These are phyloP conservation scores for Peronospora destructor DNA, from an alignment of 352 stramenopile genomes.

Conservation along the genomic window DNA sequence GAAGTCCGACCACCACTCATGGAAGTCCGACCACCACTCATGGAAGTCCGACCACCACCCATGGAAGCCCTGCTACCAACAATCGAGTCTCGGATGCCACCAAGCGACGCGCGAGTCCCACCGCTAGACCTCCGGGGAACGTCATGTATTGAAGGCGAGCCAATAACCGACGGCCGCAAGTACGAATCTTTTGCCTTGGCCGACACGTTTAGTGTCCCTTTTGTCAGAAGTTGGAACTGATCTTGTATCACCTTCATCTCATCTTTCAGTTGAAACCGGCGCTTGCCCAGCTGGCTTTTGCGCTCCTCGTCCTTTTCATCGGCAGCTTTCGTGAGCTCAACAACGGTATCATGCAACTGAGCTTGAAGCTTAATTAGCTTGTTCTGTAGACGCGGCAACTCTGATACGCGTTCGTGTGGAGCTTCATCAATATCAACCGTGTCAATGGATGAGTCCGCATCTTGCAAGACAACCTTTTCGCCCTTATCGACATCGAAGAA, in stretches of 20 bases:
- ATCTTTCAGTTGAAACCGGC: slow-evolving; percentile 58
- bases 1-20: slow-evolving; percentile 12
- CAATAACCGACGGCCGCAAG: slow-evolving; percentile 30
- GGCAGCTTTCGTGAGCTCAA: slow-evolving; percentile 49
- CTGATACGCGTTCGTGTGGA: slow-evolving; percentile 35
- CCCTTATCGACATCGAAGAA: slow-evolving; percentile 31
- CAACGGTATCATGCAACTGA: slow-evolving; percentile 56
- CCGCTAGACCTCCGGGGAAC: slow-evolving; percentile 17
- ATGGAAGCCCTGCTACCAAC: slow-evolving; percentile 21
- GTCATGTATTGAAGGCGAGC: slow-evolving; percentile 21
- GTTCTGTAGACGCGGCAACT: slow-evolving; percentile 36
- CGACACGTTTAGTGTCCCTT: slow-evolving; percentile 27
- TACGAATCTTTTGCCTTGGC: slow-evolving; percentile 21
- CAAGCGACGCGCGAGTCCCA: slow-evolving; percentile 34
- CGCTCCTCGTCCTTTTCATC: slow-evolving; percentile 44
- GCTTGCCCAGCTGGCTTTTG: slow-evolving; percentile 43
- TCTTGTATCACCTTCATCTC: slow-evolving; percentile 72
- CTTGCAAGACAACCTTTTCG: slow-evolving; percentile 25
- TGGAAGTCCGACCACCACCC: slow-evolving; percentile 6
- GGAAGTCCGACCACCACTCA: slow-evolving; percentile 6
- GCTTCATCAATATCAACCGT: slow-evolving; percentile 43
- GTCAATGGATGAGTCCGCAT: slow-evolving; percentile 21
- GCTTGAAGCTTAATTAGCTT: slow-evolving; percentile 41
- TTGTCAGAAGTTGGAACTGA: slow-evolving; percentile 36
- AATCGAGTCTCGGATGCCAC: slow-evolving; percentile 21